Conservation (phyloP, 305 asterid species). For the Solanum hybrid region DNA sequence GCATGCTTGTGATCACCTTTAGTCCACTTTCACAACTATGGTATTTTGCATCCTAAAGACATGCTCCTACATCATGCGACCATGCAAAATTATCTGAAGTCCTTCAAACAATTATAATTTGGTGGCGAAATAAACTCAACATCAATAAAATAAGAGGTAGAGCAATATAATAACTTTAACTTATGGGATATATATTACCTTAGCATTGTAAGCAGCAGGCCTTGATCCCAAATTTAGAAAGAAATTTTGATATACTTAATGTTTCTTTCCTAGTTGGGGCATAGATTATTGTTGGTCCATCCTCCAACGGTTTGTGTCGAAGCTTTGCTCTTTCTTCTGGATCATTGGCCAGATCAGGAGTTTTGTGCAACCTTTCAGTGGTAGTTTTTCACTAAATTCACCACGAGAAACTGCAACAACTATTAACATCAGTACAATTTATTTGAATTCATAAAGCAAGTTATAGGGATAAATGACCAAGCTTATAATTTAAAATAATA, state of each 20-base stretch:
- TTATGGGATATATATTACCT: constrained; percentile 25
- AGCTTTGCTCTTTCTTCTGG: constrained; percentile 26
- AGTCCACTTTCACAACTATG: not conserved
- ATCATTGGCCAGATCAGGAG: constrained; percentile 19
- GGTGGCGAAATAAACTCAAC: not conserved
- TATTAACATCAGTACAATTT: not conserved
- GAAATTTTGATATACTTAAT: constrained; percentile 49
- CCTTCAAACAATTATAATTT: not conserved
- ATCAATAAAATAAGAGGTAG: not conserved
- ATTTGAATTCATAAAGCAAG: not conserved
- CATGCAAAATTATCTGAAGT: not conserved
- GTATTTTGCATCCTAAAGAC: not conserved
- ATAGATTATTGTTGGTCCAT: constrained; percentile 62
- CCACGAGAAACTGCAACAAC: constrained; percentile 56
- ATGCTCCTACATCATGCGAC: not conserved
- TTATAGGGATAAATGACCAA: not conserved
- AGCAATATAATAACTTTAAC: not conserved
- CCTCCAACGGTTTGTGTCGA: constrained; percentile 23
- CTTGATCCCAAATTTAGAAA: constrained; percentile 44
- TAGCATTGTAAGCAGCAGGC: constrained; percentile 82
- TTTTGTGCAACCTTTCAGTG: constrained; percentile 13
- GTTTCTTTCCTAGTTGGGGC: constrained; percentile 76
- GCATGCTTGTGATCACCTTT: not conserved
- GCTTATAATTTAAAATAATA: not conserved
- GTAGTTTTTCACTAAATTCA: constrained; percentile 41